These are phyloP conservation scores for Termitomyces eurrhizus DNA, from an alignment of 768 basidiomycete genomes.

Conservation along the genomic window DNA sequence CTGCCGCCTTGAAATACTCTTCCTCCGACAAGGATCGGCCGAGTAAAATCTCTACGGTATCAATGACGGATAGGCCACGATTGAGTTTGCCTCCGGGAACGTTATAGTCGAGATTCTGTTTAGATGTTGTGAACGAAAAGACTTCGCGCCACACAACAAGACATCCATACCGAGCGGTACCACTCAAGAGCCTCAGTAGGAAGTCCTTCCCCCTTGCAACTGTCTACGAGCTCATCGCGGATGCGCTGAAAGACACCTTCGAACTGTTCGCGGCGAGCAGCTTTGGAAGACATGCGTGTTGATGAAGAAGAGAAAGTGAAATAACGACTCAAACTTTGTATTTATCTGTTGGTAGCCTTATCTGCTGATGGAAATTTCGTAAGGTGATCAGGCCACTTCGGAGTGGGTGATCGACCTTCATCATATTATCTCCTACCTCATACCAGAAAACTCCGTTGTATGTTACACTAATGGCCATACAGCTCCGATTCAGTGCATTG, in stretches of 20 bases:
- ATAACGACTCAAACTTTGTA: not conserved
- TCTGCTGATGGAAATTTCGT: not conserved
- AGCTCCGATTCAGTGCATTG: not conserved
- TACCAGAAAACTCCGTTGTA: not conserved
- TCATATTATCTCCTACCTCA: not conserved
- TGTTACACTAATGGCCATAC: too few species aligned
- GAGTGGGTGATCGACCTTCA: not conserved
- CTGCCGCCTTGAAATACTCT: conserved; percentile 84
- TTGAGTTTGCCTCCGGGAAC: conserved; percentile 97
- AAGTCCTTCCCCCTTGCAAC: conserved; percentile 69
- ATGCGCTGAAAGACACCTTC: conserved; percentile 67
- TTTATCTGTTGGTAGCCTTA: conserved; percentile 5
- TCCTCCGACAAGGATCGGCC: conserved; percentile 67
- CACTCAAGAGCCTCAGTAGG: conserved; percentile 81
- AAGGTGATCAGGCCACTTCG: conserved; percentile 4
- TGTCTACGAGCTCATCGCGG: conserved; percentile 71
- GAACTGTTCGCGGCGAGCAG: conserved; percentile 54
- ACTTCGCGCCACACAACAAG: not conserved
- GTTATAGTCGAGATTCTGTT: conserved; percentile 85
- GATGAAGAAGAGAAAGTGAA: not conserved
- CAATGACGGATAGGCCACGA: conserved; percentile 93
- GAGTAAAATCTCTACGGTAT: conserved; percentile 85
- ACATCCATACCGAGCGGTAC: conserved; percentile 72
- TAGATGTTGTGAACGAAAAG: not conserved
- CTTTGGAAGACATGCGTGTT: conserved; percentile 19